Conservation (phyloP, 441 rosid genomes). For the Brassica balearica region DNA sequence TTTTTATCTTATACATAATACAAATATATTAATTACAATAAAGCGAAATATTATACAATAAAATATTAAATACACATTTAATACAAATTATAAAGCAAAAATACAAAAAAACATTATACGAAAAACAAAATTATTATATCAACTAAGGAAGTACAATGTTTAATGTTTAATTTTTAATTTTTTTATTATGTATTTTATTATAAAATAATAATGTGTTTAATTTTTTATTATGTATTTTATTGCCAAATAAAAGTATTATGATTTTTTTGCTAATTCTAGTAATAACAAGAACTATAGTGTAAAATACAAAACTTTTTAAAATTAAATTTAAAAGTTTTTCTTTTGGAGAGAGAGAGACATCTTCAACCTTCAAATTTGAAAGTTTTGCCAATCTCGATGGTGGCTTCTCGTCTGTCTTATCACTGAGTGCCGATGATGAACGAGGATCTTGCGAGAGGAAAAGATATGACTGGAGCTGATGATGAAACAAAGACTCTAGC, state of each 20-base stretch:
- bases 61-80: not conserved
- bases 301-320: no score
- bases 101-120: not conserved
- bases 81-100: no score
- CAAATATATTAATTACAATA: not conserved
- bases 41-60: not conserved
- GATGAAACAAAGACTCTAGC: not conserved
- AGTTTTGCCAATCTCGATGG: no score
- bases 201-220: no score
- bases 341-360: no score
- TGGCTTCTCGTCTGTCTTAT: not conserved
- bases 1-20: not conserved
- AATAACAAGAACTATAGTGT: no score
- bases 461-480: not conserved
- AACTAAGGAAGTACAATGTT: not conserved
- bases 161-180: no score
- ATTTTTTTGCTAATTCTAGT: no score
- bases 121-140: not conserved
- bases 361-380: no score
- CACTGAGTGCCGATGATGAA: not conserved
- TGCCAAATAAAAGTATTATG: no score
- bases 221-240: no score
- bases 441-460: slow-evolving; percentile 2
- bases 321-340: no score
- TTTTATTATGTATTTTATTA: not conserved